These are phyloP conservation scores for Thelonectria rubi DNA, from an alignment of 2,329 filamentous ascomycete genomes.

Conservation along the genomic window DNA sequence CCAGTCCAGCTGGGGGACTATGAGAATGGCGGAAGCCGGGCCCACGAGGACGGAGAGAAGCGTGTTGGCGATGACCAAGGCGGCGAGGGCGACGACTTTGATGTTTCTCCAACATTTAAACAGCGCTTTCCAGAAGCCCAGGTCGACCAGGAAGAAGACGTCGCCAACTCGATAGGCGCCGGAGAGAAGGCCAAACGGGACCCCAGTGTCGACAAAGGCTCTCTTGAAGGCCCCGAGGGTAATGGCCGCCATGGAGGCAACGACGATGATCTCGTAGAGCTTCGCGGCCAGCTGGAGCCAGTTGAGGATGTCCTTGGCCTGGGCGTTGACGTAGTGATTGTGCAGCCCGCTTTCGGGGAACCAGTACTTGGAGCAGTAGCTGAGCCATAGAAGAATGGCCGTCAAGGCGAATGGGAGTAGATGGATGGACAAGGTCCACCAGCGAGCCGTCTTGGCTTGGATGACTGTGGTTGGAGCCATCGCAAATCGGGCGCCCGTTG, in stretches of 20 bases:
- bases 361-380: constrained; percentile 1
- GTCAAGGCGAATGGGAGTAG: background rate
- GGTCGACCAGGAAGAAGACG: background rate
- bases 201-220: background rate
- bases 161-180: constrained; percentile 11
- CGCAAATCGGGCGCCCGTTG: too few species aligned
- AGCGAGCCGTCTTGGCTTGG: background rate
- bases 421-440: background rate
- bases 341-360: background rate
- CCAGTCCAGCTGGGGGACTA: constrained; percentile 5
- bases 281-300: constrained; percentile 14
- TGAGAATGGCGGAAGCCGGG: constrained; percentile 18
- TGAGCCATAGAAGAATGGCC: constrained; percentile 1
- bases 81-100: background rate
- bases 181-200: constrained; percentile 10
- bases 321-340: background rate
- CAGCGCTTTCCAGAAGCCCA: constrained; percentile 5
- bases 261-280: constrained; percentile 15
- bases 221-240: constrained; percentile 4
- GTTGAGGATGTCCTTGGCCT: constrained; percentile 9
- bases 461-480: background rate
- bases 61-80: background rate
- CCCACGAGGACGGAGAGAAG: constrained; percentile 4
- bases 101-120: background rate
- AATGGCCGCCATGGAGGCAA: constrained; percentile 2